Base-by-base conservation (phyloP, 2,329 filamentous ascomycete genomes). In the Aaosphaeria pasadenensis region DNA sequence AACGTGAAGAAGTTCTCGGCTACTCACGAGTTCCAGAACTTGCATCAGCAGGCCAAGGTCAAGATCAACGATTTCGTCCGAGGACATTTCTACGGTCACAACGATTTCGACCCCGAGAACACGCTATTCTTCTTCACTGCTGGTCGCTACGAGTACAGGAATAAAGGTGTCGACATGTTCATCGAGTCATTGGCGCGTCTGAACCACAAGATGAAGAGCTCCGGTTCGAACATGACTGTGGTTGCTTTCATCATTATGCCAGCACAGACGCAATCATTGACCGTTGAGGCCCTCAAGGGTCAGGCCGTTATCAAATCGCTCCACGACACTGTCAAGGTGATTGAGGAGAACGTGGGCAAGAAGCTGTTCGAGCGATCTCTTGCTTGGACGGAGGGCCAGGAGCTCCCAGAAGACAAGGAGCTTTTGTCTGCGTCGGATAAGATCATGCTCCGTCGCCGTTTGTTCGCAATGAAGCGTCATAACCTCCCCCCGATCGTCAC, bases 161-260 rank as follows among this genome's bases (percentile, higher is more conserved):
- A 99, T 69, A 99, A 99, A 75, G 94, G 94, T 65, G 92, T 96
- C 7, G 94, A 99, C 72, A 97, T 99, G 94, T 99, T 97, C 72
- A 95, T 99, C 59, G 94, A 99, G 74, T 94, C 91, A 4, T 77
- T 99, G 54, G 94, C 94, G 30, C 88, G 94, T 39, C 76, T 99
- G 62, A 99, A 99, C 74, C 91, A 97, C 76, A 84, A 88, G 36
- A 83, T 99, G 66, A 97, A 97, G 81, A 74, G 74, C 44, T 74
- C 85, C 6, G 89, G 89, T 43, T 95, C 90, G 59, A 95, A 94
- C 74, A 91, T 86, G 68, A 97, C 94, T 0, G 87, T 99, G 6
- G 92, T 99, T 13, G 92, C 94, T 17, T 99, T 99, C 69, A 88
- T 99, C 72, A 97, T 99, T 70, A 95, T 99, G 90, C 94, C 94